phyloP scores from a whole-genome alignment of 2,329 filamentous ascomycete species.

The Penicillium sp. region DNA sequence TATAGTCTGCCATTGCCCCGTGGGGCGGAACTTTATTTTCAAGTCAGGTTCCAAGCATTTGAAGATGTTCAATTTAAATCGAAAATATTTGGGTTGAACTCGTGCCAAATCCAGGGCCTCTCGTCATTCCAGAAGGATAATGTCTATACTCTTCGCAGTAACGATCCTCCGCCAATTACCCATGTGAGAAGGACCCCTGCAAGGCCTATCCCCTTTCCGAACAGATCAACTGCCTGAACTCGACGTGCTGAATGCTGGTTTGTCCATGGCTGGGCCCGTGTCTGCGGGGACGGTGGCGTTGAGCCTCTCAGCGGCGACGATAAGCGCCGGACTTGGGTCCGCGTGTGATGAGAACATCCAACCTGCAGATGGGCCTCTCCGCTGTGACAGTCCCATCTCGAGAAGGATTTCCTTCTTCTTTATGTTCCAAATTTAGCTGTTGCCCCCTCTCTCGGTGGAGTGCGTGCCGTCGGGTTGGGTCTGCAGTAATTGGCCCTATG shows the following conservation, averaged over 20 bases:
- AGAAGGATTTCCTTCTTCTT: conserved; percentile 9
- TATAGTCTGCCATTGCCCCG: too few species aligned
- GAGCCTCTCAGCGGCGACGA: conserved; percentile 25
- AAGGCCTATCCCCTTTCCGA: neutral
- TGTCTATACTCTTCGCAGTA: neutral
- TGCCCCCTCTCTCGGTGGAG: conserved; percentile 19
- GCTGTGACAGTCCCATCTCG: conserved; percentile 22
- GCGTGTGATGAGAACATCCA: conserved; percentile 36
- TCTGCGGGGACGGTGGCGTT: conserved; percentile 19
- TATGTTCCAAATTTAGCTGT: conserved; percentile 33
- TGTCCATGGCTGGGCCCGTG: conserved; percentile 9
- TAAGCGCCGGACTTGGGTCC: conserved; percentile 37
- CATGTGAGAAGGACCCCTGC: conserved; percentile 6
- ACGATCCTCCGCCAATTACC: neutral
- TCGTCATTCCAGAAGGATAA: conserved; percentile 1
- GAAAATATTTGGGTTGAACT: neutral
- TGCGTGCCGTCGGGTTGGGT: conserved; percentile 21
- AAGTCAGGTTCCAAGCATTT: neutral
- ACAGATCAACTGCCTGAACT: conserved; percentile 9
- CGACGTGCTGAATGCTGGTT: conserved; percentile 13
- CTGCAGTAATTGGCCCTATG: conserved; percentile 23
- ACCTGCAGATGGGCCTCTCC: conserved; percentile 32
- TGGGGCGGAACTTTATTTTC: neutral
- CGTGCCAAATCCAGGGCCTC: neutral
- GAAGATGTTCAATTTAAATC: neutral